Conservation (phyloP, 2,329 filamentous ascomycete species). For the Colletotrichum tanaceti region DNA sequence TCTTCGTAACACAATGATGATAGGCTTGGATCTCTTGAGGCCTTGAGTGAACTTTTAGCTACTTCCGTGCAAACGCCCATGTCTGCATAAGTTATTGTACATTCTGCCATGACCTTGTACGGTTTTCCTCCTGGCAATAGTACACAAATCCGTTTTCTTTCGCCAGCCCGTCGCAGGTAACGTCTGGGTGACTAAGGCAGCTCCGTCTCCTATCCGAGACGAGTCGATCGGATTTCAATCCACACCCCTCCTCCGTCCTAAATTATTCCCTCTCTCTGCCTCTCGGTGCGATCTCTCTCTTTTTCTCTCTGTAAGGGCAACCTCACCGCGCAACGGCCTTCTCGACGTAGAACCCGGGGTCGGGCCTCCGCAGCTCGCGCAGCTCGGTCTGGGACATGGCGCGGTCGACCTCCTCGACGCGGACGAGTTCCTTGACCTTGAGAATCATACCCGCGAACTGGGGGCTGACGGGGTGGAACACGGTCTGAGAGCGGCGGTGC, state of each 20-base stretch:
- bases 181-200: not conserved
- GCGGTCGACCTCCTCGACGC: slow-evolving; percentile 80
- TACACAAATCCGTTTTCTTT: slow-evolving; percentile 20
- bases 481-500: slow-evolving; percentile 84
- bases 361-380: slow-evolving; percentile 77
- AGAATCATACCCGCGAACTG: slow-evolving; percentile 91
- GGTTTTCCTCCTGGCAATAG: slow-evolving; percentile 19
- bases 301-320: not conserved
- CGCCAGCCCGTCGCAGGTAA: not conserved
- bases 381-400: slow-evolving; percentile 75
- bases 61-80: slow-evolving; percentile 13
- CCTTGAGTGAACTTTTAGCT: slow-evolving; percentile 26
- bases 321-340: slow-evolving; percentile 52
- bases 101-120: slow-evolving; percentile 27
- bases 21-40: not conserved
- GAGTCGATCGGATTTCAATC: not conserved
- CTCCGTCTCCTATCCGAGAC: not conserved
- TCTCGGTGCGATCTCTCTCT: not conserved
- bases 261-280: not conserved
- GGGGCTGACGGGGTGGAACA: slow-evolving; percentile 86
- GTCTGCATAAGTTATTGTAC: slow-evolving; percentile 28
- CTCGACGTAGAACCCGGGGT: slow-evolving; percentile 85
- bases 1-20: not conserved
- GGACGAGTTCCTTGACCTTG: slow-evolving; percentile 91
- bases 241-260: not conserved